Percentiles rank a stretch among this genome's conserved stretches.
These are phyloP conservation scores for Protea cynaroides DNA, from an alignment of 164 flowering plant species.

Conservation along the genomic window DNA sequence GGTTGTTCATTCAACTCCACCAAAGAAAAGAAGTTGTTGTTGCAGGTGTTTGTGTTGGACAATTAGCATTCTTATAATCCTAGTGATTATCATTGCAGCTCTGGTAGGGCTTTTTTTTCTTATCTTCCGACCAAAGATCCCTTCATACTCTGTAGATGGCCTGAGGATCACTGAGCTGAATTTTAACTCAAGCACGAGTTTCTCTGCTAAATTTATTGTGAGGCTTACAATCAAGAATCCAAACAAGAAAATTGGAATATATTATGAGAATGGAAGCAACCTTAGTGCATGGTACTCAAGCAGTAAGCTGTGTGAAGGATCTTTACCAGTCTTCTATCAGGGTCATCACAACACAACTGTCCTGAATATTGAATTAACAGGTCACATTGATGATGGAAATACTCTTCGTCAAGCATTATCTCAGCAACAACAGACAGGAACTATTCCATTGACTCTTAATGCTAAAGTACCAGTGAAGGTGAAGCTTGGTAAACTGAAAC, in stretches of 20 bases:
- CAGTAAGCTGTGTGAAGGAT: slow-evolving; percentile 49
- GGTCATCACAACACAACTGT: slow-evolving; percentile 79
- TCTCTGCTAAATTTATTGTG: slow-evolving; percentile 58
- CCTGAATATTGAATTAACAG: slow-evolving; percentile 40
- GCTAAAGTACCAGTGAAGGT: slow-evolving; percentile 67
- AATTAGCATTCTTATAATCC: slow-evolving; percentile 35
- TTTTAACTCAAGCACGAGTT: slow-evolving; percentile 33
- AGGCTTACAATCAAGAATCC: slow-evolving; percentile 71
- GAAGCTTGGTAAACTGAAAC: slow-evolving; percentile 65
- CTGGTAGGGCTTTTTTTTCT: slow-evolving; percentile 44
- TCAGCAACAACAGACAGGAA: slow-evolving; percentile 50
- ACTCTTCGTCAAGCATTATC: slow-evolving; percentile 28
- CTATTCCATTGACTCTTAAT: slow-evolving; percentile 47
- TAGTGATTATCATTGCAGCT: slow-evolving; percentile 34
- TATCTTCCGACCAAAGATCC: slow-evolving; percentile 67
- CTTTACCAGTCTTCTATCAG: slow-evolving; percentile 76
- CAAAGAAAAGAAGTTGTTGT: slow-evolving; percentile 41
- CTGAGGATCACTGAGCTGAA: slow-evolving; percentile 42
- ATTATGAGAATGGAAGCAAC: slow-evolving; percentile 59
- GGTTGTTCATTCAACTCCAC: slow-evolving; percentile 33
- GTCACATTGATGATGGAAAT: slow-evolving; percentile 39
- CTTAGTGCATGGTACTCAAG: slow-evolving; percentile 50
- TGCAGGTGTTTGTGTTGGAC: slow-evolving; percentile 65
- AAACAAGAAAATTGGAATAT: slow-evolving; percentile 82
- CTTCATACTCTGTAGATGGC: slow-evolving; percentile 57